Evolutionary conservation across 1,284 basidiomycete genomes (phyloP).

Genomic region (Sphaerobolus stellatus): DNA sequence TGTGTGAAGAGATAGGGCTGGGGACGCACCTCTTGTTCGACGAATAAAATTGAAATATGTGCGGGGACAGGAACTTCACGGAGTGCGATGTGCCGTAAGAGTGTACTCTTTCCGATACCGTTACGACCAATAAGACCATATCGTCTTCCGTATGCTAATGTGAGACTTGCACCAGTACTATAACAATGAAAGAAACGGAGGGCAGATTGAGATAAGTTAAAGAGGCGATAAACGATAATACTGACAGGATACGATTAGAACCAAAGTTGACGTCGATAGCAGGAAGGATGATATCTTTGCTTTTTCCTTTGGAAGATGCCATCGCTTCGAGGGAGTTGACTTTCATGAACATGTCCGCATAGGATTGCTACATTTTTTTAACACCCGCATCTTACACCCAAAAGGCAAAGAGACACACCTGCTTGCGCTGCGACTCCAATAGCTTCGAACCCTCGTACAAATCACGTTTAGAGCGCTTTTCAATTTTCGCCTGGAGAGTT

Average conservation of each 20-base stretch:
- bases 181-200: conserved; percentile 6
- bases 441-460: conserved; percentile 96
- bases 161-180: conserved; percentile 81
- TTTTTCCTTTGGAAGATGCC: conserved; percentile 84
- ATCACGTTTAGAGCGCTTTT: conserved; percentile 87
- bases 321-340: conserved; percentile 93
- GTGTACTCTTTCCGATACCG: conserved; percentile 96
- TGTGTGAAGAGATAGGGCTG: neutral
- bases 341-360: conserved; percentile 99
- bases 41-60: conserved; percentile 96
- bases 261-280: conserved; percentile 96
- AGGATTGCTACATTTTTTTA: conserved; percentile 67
- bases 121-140: conserved; percentile 87
- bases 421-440: conserved; percentile 89
- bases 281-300: conserved; percentile 94
- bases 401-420: conserved; percentile 45
- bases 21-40: conserved; percentile 87
- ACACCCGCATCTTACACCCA: neutral
- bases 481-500: conserved; percentile 81
- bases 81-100: conserved; percentile 94
- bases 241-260: conserved; percentile 89
- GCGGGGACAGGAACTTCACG: conserved; percentile 91
- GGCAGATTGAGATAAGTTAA: conserved; percentile 13
- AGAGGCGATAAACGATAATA: conserved; percentile 23
- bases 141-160: conserved; percentile 84